Percentiles rank a stretch among this genome's conserved stretches.
Evolutionary conservation across 1,284 basidiomycete genomes (phyloP).

Genomic region (Phenoliferia sp.): DNA sequence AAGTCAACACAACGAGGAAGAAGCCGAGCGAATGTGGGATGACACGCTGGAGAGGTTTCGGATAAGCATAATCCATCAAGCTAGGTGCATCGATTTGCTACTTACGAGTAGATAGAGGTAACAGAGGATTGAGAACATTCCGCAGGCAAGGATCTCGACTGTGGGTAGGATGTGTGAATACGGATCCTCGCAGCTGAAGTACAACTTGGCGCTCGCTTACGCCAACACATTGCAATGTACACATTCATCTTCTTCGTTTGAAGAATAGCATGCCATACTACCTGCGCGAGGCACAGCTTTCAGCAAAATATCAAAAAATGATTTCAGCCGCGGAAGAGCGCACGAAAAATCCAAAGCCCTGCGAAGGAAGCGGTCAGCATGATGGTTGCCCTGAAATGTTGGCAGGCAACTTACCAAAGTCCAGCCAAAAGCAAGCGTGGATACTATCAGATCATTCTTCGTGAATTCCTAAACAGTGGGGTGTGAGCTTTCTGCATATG

Average conservation of each 20-base stretch:
- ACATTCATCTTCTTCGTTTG: not conserved
- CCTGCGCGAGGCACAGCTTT: not conserved
- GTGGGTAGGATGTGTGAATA: too few species aligned
- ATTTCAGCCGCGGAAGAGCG: too few species aligned
- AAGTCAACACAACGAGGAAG: not conserved
- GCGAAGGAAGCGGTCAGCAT: not conserved
- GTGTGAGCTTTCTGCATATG: not conserved
- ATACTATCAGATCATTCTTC: not conserved
- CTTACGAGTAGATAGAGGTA: too few species aligned
- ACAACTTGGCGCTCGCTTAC: too few species aligned
- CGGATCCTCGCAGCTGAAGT: too few species aligned
- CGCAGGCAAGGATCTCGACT: not conserved
- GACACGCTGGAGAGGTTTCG: too few species aligned
- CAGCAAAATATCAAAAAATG: too few species aligned
- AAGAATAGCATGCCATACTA: not conserved
- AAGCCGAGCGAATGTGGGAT: not conserved
- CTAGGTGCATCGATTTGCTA: too few species aligned
- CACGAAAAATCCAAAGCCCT: not conserved
- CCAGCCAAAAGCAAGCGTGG: not conserved
- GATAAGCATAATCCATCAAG: too few species aligned
- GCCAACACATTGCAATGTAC: not conserved
- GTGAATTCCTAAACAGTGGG: not conserved
- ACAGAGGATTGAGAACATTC: not conserved
- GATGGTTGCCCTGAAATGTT: not conserved
- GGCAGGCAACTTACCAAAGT: not conserved